phyloP scores from a whole-genome alignment of 495 filamentous ascomycete species.

The Aspergillus leporis region DNA sequence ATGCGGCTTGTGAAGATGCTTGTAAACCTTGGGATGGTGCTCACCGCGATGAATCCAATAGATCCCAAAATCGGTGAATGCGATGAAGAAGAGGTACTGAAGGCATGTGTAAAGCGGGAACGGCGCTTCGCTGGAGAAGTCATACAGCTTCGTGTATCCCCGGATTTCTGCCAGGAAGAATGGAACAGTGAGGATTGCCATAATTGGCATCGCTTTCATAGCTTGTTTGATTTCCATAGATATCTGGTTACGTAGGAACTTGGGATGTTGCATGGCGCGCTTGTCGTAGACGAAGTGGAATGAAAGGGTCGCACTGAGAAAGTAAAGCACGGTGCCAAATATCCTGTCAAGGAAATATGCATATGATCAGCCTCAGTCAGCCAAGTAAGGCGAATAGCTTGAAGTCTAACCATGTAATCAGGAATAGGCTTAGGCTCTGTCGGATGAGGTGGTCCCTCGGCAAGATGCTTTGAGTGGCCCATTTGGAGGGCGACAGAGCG shows the following conservation, averaged over 20 bases:
- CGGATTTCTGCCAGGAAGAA: constrained; percentile 80
- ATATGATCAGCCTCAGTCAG: not conserved
- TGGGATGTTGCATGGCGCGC: constrained; percentile 77
- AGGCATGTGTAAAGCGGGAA: constrained; percentile 70
- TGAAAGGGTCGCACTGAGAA: constrained; percentile 70
- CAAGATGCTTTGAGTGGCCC: constrained; percentile 71
- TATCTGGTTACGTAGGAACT: constrained; percentile 89
- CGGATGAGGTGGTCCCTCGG: constrained; percentile 68
- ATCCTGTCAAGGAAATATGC: constrained; percentile 10
- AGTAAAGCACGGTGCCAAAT: constrained; percentile 72
- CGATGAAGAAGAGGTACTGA: constrained; percentile 86
- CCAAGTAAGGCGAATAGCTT: not conserved
- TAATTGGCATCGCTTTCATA: constrained; percentile 67
- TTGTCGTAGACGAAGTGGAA: constrained; percentile 93
- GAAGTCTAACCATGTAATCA: constrained; percentile 69
- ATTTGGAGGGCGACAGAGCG: constrained; percentile 60
- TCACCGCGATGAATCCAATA: constrained; percentile 91
- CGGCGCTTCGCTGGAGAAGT: constrained; percentile 65
- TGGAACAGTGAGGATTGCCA: constrained; percentile 76
- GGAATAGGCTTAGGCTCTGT: constrained; percentile 65
- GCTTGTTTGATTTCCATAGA: constrained; percentile 78
- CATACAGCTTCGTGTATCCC: constrained; percentile 85
- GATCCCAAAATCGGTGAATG: constrained; percentile 88
- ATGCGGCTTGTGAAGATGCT: constrained; percentile 88
- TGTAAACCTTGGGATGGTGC: constrained; percentile 81